A percentile compares a stretch with the other conserved stretches of the same genome.
Evolutionary conservation across 345 rosid genomes (phyloP).

Genomic region (Corchorus olitorius): DNA sequence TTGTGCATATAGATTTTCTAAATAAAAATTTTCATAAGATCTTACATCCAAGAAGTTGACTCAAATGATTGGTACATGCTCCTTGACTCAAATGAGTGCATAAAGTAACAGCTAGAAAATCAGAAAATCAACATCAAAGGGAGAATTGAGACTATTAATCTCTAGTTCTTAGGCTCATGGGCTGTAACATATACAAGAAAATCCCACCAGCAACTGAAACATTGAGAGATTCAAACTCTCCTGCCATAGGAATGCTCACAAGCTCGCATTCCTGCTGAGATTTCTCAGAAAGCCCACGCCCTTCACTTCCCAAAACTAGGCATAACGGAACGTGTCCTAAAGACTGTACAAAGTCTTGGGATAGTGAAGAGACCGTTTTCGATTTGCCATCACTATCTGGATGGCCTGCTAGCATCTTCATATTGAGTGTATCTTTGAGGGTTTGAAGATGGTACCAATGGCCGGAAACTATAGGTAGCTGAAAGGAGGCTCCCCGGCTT

Average conservation of each 20-base stretch:
- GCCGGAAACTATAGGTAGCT: constrained; percentile 78
- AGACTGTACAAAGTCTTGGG: constrained; percentile 46
- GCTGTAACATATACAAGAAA: constrained; percentile 72
- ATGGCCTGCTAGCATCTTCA: constrained; percentile 87
- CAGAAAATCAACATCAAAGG: no score
- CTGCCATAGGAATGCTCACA: constrained; percentile 84
- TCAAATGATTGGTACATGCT: no score
- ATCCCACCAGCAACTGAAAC: constrained; percentile 97
- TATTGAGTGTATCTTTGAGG: constrained; percentile 49
- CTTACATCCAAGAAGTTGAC: no score
- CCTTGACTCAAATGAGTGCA: no score
- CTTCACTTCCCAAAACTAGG: constrained; percentile 91
- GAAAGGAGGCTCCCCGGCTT: constrained; percentile 93
- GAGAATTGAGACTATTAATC: background rate
- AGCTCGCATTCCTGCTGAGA: constrained; percentile 65
- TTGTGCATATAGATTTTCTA: no score
- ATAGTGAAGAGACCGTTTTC: constrained; percentile 46
- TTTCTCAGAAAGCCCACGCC: constrained; percentile 71
- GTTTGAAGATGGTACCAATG: constrained; percentile 66
- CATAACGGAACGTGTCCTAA: constrained; percentile 54
- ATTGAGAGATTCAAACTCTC: constrained; percentile 85
- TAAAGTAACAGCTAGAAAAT: no score
- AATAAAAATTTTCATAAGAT: no score
- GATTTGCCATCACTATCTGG: constrained; percentile 50
- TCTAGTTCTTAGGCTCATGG: constrained; percentile 23